These are phyloP conservation scores for Mortierella claussenii DNA, from an alignment of 192 early-diverging fungal species.

Conservation along the genomic window DNA sequence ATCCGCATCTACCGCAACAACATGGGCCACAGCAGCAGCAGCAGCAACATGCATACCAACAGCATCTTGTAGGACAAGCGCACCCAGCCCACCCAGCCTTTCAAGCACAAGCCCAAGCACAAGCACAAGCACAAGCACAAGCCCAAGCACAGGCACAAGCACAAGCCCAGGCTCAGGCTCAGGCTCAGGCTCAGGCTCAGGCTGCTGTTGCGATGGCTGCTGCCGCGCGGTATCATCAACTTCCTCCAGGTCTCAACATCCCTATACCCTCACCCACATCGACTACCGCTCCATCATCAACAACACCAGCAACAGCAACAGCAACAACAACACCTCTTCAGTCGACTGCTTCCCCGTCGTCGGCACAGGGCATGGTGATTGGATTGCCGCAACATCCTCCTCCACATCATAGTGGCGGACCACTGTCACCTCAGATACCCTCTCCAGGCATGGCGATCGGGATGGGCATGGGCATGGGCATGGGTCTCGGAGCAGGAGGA, in stretches of 20 bases:
- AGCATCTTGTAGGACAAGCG: neutral
- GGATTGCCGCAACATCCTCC: neutral
- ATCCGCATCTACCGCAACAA: constrained; percentile 1
- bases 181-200: no score
- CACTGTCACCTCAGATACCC: neutral
- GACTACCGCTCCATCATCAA: neutral
- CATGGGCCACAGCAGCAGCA: neutral
- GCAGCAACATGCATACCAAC: neutral
- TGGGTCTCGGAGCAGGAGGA: no score
- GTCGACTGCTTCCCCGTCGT: no score
- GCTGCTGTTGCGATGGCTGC: no score
- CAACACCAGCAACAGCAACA: neutral
- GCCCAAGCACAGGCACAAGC: no score
- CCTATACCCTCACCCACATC: no score
- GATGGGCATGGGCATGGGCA: neutral
- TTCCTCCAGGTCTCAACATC: neutral
- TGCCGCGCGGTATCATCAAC: constrained; percentile 5
- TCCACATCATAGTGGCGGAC: neutral
- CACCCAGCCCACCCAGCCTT: no score
- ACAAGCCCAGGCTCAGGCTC: no score
- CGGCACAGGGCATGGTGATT: no score
- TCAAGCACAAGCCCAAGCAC: no score
- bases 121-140: no score
- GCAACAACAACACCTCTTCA: no score
- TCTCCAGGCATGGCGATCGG: neutral